Conservation (phyloP, 2,329 filamentous ascomycete species). For the Penicillium fuscoglaucum region DNA sequence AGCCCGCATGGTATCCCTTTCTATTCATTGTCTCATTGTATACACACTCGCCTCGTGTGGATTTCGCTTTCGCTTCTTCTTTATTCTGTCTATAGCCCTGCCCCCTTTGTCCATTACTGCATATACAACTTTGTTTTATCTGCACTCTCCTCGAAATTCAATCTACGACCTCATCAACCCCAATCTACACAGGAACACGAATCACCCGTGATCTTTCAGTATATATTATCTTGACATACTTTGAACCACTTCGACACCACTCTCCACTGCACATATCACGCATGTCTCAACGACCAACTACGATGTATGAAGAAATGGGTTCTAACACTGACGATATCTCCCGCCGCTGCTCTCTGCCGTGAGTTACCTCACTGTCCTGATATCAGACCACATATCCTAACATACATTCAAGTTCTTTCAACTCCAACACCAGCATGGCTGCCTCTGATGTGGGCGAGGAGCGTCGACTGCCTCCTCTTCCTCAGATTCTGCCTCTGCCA, state of each 20-base stretch:
- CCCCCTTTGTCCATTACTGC: slow-evolving; percentile 18
- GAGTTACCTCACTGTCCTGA: slow-evolving; percentile 17
- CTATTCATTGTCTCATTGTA: slow-evolving; percentile 25
- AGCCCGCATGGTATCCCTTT: slow-evolving; percentile 26
- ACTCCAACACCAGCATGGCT: slow-evolving; percentile 19
- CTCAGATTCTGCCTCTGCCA: slow-evolving; percentile 39
- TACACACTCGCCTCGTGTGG: slow-evolving; percentile 29
- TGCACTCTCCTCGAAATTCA: not conserved
- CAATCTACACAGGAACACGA: slow-evolving; percentile 10
- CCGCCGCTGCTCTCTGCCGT: slow-evolving; percentile 41
- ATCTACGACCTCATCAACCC: slow-evolving; percentile 4
- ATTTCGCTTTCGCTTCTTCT: slow-evolving; percentile 21
- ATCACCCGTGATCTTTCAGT: slow-evolving; percentile 8
- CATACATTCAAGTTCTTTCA: slow-evolving; percentile 18
- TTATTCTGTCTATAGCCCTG: slow-evolving; percentile 9
- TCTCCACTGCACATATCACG: slow-evolving; percentile 14
- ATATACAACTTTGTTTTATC: slow-evolving; percentile 23
- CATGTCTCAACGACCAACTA: slow-evolving; percentile 15
- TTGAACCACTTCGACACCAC: slow-evolving; percentile 9
- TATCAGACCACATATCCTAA: not conserved
- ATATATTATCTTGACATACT: slow-evolving; percentile 16
- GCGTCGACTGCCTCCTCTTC: slow-evolving; percentile 40
- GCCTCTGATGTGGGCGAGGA: slow-evolving; percentile 35
- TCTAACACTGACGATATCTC: slow-evolving; percentile 30
- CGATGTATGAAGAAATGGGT: slow-evolving; percentile 36